Conservation (phyloP, 495 filamentous ascomycete genomes). For the Penicillium subrubescens region DNA sequence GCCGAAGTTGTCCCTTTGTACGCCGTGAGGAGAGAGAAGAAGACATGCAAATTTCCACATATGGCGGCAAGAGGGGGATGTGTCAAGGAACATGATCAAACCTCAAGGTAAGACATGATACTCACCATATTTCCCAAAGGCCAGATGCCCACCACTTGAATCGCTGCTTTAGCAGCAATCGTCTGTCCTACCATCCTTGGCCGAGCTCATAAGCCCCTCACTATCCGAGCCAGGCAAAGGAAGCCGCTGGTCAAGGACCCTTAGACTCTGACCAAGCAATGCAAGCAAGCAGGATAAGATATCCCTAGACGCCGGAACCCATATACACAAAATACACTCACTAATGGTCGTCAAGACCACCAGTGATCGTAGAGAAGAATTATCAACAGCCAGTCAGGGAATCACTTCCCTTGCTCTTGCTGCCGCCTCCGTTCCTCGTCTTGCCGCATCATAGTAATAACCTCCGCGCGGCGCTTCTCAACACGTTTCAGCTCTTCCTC, state of each 20-base stretch:
- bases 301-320: constrained; percentile 22
- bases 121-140: neutral
- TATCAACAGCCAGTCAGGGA: constrained; percentile 1
- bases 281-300: constrained; percentile 14
- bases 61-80: neutral
- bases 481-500: constrained; percentile 58
- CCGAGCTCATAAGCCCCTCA: neutral
- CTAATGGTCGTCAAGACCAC: neutral
- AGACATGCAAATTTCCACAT: neutral
- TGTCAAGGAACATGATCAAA: neutral
- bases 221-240: neutral
- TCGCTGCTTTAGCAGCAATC: neutral
- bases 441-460: constrained; percentile 57
- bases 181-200: neutral
- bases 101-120: neutral
- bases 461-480: constrained; percentile 48
- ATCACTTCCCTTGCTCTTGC: constrained; percentile 26
- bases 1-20: constrained; percentile 24
- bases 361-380: neutral
- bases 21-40: constrained; percentile 31
- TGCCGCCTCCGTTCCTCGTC: constrained; percentile 45
- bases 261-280: constrained; percentile 1
- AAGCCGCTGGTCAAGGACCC: neutral
- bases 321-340: constrained; percentile 28
- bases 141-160: neutral